phyloP scores from a whole-genome alignment of 2,329 filamentous ascomycete species.

The Coniochaeta ligniaria region DNA sequence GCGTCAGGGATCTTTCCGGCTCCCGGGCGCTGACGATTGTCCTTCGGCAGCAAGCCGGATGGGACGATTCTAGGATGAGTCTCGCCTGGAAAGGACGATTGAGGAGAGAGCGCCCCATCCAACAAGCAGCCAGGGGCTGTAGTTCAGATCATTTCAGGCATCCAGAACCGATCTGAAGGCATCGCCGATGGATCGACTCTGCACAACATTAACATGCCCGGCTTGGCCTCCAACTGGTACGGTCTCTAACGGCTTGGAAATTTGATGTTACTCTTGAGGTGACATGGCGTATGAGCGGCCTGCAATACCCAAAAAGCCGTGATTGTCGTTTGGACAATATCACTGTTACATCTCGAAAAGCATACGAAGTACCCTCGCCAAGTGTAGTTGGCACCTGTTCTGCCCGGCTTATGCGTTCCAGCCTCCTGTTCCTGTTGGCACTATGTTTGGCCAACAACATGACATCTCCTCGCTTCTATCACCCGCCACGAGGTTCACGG shows the following conservation, averaged over 20 bases:
- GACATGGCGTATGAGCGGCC: not conserved
- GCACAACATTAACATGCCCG: not conserved
- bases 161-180: not conserved
- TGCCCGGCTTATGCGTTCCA: not conserved
- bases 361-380: not conserved
- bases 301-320: not conserved
- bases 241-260: not conserved
- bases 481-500: not conserved
- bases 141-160: not conserved
- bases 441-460: not conserved
- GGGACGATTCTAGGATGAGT: not conserved
- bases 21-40: not conserved
- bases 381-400: not conserved
- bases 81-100: not conserved
- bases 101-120: not conserved
- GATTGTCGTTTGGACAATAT: not conserved
- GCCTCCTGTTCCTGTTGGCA: not conserved
- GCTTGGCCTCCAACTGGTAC: not conserved
- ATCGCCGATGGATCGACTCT: not conserved
- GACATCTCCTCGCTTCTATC: not conserved
- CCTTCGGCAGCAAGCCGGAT: not conserved
- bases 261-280: not conserved
- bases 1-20: not conserved
- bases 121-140: not conserved
- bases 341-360: not conserved